phyloP scores from a whole-genome alignment of 1,284 basidiomycete genomes.

The Meripilus lineatus region DNA sequence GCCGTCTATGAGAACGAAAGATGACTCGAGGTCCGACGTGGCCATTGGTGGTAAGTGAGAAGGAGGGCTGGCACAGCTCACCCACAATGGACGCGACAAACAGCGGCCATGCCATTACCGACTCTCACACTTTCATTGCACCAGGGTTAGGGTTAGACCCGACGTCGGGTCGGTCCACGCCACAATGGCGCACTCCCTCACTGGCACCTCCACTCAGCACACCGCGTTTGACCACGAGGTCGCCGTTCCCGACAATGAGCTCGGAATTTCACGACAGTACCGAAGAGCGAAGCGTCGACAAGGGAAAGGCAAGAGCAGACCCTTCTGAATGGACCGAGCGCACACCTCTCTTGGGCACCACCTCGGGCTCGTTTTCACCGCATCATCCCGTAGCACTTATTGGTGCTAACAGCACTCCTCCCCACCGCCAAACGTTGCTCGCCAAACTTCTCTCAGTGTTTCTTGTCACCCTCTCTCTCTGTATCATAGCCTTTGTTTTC shows the following conservation, averaged over 20 bases:
- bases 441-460: conserved; percentile 46
- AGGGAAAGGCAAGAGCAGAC: conserved; percentile 36
- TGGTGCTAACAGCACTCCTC: neutral
- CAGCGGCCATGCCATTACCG: too few species aligned
- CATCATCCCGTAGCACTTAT: conserved; percentile 27
- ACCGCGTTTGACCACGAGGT: too few species aligned
- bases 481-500: conserved; percentile 38
- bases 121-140: too few species aligned
- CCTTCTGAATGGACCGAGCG: conserved; percentile 29
- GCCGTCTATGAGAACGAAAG: too few species aligned
- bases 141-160: too few species aligned
- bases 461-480: conserved; percentile 34
- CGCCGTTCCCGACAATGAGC: conserved; percentile 9
- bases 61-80: too few species aligned
- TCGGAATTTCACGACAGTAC: neutral
- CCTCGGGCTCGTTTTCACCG: conserved; percentile 18
- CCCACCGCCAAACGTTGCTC: conserved; percentile 23
- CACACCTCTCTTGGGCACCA: conserved; percentile 37
- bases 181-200: too few species aligned
- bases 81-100: too few species aligned
- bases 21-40: too few species aligned
- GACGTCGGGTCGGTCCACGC: too few species aligned
- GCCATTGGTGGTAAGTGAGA: too few species aligned
- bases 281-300: conserved; percentile 31
- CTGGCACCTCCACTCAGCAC: too few species aligned